Base-by-base conservation (phyloP, 2,329 filamentous ascomycete genomes). In the Pseudocercospora cruenta region DNA sequence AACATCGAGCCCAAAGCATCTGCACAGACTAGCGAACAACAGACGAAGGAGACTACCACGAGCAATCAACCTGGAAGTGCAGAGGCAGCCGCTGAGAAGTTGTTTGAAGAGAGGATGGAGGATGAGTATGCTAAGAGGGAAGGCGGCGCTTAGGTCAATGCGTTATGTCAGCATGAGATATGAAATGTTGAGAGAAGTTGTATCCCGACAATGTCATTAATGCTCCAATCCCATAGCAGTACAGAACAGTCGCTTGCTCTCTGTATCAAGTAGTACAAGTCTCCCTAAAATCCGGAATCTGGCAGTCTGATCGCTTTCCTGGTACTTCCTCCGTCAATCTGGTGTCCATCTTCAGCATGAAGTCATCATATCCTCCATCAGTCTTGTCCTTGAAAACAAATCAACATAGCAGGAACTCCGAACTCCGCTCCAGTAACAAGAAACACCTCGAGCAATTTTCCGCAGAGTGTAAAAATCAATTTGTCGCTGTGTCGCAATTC, bases 71-170 rank as follows among this genome's bases (percentile, higher is more conserved):
- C 71, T 2, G 72, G 70, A 36, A 73, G 70, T 22, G 74, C 78
- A 1, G 76, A 78, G 55, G 72, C 67, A 8, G 73, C 74, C 22
- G 74, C 73, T 2, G 78, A 79, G 64, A 77, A 74, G 69, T 51
- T 77, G 62, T 81, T 80, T 67, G 77, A 78, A 65, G 77, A 81
- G 71, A 74, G 72, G 22, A 81, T 82, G 68, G 78, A 81, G 70
- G 79, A 80, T 1, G 80, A 81, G 67, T 82, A 81, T 71, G 80
- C 79, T 1, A 81, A 81, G 76, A 72, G 79, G 28, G 79, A 81
- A 69, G 79, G 80, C 9, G 80, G 80, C 53, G 80, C 79, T 49
- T 81, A 62, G 63, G 22, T 4, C 31, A 26, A 22, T 19, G n/a
- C 9, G 22, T 3, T 22, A 49, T 16, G 9, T 19, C 9, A n/a